phyloP scores from a whole-genome alignment of 257 asterid genomes.

The Henckelia pumila region DNA sequence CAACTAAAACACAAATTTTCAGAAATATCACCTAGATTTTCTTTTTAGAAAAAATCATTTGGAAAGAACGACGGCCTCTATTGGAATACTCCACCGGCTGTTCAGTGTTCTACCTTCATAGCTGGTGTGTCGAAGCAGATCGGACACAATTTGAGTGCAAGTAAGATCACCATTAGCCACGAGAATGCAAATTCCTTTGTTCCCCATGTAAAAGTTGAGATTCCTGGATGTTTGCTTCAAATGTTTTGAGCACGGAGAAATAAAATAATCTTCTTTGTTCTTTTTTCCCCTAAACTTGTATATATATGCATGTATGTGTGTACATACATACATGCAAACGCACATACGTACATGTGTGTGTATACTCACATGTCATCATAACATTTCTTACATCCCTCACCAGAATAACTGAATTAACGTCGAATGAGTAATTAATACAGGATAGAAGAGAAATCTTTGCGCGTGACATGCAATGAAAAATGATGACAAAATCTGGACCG shows the following conservation, averaged over 20 bases:
- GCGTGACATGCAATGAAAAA: background rate
- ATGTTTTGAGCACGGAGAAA: conserved; percentile 12
- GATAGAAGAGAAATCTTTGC: background rate
- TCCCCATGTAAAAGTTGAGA: conserved; percentile 28
- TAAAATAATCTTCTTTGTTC: background rate
- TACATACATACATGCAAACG: background rate
- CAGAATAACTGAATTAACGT: no score
- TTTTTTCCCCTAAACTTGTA: no score
- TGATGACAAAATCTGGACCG: conserved; percentile 2
- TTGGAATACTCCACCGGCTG: background rate
- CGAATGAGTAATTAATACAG: background rate
- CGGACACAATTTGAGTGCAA: conserved; percentile 36
- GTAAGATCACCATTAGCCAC: conserved; percentile 33
- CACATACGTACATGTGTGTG: background rate
- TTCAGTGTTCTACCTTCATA: conserved; percentile 47
- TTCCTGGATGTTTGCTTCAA: conserved; percentile 25
- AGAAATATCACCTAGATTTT: background rate
- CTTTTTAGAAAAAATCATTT: background rate
- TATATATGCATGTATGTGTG: no score
- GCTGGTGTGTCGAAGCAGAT: conserved; percentile 48
- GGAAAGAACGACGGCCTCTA: background rate
- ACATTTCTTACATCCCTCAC: background rate
- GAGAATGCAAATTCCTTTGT: conserved; percentile 45
- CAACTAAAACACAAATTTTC: conserved; percentile 1
- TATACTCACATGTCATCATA: background rate